Percentiles rank a stretch among this genome's conserved stretches.
Evolutionary conservation across 2,329 filamentous ascomycete genomes (phyloP).

Genomic region (Setomelanomma holmii): DNA sequence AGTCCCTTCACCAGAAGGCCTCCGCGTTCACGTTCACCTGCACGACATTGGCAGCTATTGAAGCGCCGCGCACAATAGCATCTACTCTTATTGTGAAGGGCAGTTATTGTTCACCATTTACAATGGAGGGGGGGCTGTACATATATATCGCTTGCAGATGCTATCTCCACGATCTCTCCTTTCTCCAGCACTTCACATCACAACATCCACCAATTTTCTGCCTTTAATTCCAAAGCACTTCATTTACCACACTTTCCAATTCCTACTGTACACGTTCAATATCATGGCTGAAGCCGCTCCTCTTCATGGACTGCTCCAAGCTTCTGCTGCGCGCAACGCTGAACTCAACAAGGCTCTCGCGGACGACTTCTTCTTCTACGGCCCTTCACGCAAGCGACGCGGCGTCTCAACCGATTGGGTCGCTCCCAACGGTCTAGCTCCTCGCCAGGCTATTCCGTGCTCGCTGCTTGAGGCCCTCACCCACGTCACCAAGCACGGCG

Average conservation of each 20-base stretch:
- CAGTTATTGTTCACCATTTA: slow-evolving; percentile 2
- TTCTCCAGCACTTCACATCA: not conserved
- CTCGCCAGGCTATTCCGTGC: slow-evolving; percentile 10
- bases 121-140: not conserved
- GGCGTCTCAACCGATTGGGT: slow-evolving; percentile 1
- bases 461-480: slow-evolving; percentile 27
- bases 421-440: slow-evolving; percentile 3
- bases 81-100: slow-evolving; percentile 3
- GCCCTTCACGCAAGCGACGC: not conserved
- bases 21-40: slow-evolving; percentile 21
- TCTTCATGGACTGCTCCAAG: slow-evolving; percentile 32
- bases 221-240: slow-evolving; percentile 1
- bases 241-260: not conserved
- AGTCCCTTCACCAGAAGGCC: not conserved
- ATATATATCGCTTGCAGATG: not conserved
- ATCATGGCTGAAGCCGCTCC: slow-evolving; percentile 32
- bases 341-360: slow-evolving; percentile 25
- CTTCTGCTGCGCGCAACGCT: slow-evolving; percentile 29
- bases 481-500: slow-evolving; percentile 16
- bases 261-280: not conserved
- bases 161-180: not conserved
- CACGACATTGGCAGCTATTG: slow-evolving; percentile 17
- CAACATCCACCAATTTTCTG: slow-evolving; percentile 1
- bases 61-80: slow-evolving; percentile 12
- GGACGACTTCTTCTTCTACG: slow-evolving; percentile 5